Conservation (phyloP, 2,329 filamentous ascomycete species). For the Davidsoniella australis region DNA sequence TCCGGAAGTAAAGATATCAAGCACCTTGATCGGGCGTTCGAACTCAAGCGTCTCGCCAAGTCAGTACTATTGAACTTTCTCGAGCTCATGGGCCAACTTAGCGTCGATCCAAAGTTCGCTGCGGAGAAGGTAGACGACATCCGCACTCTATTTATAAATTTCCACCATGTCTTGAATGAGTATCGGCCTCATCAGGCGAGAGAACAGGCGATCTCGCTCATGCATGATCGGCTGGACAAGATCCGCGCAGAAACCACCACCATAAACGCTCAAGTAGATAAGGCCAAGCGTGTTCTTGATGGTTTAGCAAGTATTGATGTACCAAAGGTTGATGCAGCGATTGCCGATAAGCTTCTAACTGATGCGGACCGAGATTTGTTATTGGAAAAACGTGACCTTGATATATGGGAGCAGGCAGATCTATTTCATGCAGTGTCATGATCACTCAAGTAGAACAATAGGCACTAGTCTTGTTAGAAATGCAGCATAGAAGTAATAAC, state of each 20-base stretch:
- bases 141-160: constrained; percentile 70
- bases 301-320: constrained; percentile 41
- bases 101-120: constrained; percentile 46
- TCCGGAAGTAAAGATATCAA: constrained; percentile 30
- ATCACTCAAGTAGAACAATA: too few species aligned
- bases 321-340: constrained; percentile 5
- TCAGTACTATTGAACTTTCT: constrained; percentile 79
- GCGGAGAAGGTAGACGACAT: constrained; percentile 61
- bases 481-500: too few species aligned
- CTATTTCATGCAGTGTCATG: not conserved
- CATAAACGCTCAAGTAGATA: constrained; percentile 49
- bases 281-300: constrained; percentile 56
- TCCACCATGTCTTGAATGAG: constrained; percentile 85
- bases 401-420: constrained; percentile 4
- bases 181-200: constrained; percentile 86
- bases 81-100: constrained; percentile 59
- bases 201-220: constrained; percentile 70
- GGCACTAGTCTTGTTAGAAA: too few species aligned
- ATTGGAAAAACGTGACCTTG: constrained; percentile 1
- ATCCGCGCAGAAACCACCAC: constrained; percentile 56
- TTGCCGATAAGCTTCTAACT: not conserved
- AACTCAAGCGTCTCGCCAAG: constrained; percentile 65
- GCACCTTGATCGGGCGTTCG: constrained; percentile 44
- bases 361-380: not conserved
- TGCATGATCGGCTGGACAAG: constrained; percentile 67